Conservation (phyloP, 83 land plant species). For the Diphasiastrum complanatum region DNA sequence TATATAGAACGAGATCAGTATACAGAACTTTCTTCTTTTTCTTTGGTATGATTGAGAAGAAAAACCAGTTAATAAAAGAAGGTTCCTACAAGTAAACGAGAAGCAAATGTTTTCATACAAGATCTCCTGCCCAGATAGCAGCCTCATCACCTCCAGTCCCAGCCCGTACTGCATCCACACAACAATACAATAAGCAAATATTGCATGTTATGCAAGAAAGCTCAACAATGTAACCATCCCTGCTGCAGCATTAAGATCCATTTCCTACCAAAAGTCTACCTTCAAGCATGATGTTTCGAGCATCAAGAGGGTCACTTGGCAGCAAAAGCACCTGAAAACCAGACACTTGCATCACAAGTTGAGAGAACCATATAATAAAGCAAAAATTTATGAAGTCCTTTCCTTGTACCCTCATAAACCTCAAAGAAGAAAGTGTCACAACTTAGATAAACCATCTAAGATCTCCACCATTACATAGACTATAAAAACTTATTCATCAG, state of each 20-base stretch:
- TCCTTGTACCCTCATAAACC: no score
- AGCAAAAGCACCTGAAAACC: conserved; percentile 29
- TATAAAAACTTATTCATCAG: no score
- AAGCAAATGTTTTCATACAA: conserved; percentile 78
- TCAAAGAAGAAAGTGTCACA: no score
- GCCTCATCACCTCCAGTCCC: conserved; percentile 99
- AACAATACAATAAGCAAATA: not conserved
- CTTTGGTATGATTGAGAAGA: not conserved
- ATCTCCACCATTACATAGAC: no score
- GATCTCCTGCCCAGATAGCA: conserved; percentile 99
- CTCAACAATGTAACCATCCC: no score
- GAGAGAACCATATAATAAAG: no score
- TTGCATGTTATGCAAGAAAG: not conserved
- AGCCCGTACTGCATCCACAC: conserved; percentile 65
- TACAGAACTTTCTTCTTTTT: no score
- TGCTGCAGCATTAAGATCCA: no score
- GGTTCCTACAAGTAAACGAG: not conserved
- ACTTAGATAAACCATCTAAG: no score
- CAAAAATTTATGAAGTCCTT: no score
- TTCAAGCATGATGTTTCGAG: conserved; percentile 44
- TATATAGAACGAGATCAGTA: not conserved
- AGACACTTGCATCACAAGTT: not conserved
- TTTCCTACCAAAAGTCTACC: no score
- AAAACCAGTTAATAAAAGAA: not conserved
- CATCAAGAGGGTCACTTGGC: conserved; percentile 38